Evolutionary conservation across 768 basidiomycete species (phyloP).

Genomic region (Cystobasidium tubakii): DNA sequence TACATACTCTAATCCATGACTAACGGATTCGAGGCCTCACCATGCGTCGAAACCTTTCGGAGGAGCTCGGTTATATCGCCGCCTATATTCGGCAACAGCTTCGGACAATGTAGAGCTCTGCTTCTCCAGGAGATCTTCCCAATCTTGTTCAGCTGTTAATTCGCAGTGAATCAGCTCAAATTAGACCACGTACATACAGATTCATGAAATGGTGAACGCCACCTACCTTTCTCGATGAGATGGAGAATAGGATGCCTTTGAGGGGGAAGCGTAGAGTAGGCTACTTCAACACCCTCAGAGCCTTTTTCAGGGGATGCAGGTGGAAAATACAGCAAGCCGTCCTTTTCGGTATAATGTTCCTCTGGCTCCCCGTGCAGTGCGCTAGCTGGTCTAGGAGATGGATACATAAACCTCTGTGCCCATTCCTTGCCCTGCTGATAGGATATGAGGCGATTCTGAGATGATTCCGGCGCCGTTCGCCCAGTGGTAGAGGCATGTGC

Average conservation of each 20-base stretch:
- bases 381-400: not conserved
- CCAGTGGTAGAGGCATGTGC: not conserved
- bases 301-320: not conserved
- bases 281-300: conserved; percentile 1
- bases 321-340: conserved; percentile 26
- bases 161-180: not conserved
- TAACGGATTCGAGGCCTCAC: conserved; percentile 51
- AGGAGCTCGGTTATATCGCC: conserved; percentile 68
- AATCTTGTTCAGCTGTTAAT: conserved; percentile 41
- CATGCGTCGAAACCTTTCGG: conserved; percentile 85
- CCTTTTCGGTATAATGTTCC: conserved; percentile 9
- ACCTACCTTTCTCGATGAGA: conserved; percentile 61
- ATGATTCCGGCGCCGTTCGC: not conserved
- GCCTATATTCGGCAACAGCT: conserved; percentile 74
- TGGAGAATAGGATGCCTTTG: conserved; percentile 65
- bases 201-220: not conserved
- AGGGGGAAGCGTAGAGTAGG: conserved; percentile 17
- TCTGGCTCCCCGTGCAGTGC: not conserved
- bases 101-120: conserved; percentile 73
- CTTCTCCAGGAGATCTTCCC: conserved; percentile 57
- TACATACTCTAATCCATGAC: too few species aligned
- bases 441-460: not conserved
- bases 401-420: conserved; percentile 10
- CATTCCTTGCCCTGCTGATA: not conserved
- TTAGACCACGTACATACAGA: not conserved